These are phyloP conservation scores for Annulohypoxylon bovei DNA, from an alignment of 495 filamentous ascomycete species.

Conservation along the genomic window DNA sequence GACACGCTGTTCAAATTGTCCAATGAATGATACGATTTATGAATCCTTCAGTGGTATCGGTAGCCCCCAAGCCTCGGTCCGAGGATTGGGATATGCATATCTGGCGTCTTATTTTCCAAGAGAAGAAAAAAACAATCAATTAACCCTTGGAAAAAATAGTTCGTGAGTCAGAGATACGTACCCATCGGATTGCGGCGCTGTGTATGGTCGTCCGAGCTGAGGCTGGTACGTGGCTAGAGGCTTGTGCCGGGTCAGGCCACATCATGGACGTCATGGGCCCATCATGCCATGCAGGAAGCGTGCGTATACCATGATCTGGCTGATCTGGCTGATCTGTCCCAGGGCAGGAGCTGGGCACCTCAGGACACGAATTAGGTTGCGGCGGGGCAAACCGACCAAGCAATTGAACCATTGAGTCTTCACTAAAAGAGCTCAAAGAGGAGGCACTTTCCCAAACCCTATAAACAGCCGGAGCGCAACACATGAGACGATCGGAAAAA, in stretches of 20 bases:
- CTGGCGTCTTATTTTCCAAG: background rate
- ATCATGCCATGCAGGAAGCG: conserved; percentile 40
- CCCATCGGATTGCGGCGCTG: conserved; percentile 34
- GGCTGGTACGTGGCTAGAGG: conserved; percentile 23
- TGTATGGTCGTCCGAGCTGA: conserved; percentile 10
- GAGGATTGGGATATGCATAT: background rate
- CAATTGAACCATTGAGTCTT: background rate
- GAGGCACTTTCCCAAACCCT: conserved; percentile 4
- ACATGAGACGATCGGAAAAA: conserved; percentile 9
- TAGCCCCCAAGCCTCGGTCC: background rate
- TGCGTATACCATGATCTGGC: background rate
- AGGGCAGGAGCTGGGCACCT: background rate
- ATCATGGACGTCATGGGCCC: conserved; percentile 40
- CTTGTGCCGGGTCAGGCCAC: conserved; percentile 31
- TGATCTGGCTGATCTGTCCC: background rate
- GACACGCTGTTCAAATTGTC: background rate
- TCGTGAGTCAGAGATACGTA: conserved; percentile 5
- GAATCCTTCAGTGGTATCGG: conserved; percentile 1
- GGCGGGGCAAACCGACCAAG: conserved; percentile 24
- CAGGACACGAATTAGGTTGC: background rate
- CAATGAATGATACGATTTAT: conserved; percentile 3
- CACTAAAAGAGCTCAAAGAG: background rate
- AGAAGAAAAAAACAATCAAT: background rate
- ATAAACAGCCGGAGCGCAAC: background rate
- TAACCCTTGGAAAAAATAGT: background rate